phyloP scores from a whole-genome alignment of 208 protist genomes.

The Entamoeba moshkovskii region DNA sequence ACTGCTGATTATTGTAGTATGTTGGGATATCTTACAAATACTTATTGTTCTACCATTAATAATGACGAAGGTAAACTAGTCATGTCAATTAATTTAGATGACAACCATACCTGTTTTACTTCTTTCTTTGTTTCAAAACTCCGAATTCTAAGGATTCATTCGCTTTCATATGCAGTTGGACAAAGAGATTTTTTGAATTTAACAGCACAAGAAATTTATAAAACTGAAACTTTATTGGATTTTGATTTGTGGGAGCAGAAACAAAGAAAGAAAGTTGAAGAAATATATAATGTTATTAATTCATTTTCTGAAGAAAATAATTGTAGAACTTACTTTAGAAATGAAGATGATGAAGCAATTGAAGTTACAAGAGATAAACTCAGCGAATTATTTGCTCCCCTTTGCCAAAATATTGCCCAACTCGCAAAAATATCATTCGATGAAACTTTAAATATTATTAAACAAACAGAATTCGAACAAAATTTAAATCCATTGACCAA shows the following conservation, averaged over 20 bases:
- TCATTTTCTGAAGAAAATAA: neutral
- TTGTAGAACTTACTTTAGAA: neutral
- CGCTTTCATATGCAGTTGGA: neutral
- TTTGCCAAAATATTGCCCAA: neutral
- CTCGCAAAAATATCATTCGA: neutral
- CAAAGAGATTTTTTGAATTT: neutral
- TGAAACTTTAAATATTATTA: neutral
- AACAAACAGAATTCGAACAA: no score
- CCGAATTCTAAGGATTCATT: neutral
- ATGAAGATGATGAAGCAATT: neutral
- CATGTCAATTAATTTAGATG: neutral
- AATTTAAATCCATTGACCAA: no score
- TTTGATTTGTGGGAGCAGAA: neutral
- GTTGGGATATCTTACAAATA: neutral
- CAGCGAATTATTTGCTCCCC: neutral
- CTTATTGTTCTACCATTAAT: neutral
- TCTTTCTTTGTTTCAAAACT: neutral
- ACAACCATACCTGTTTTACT: neutral
- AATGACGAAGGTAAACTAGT: neutral
- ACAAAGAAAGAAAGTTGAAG: neutral
- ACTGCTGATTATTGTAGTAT: neutral
- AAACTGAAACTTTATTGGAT: neutral
- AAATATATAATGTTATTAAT: neutral
- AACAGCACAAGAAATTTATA: neutral
- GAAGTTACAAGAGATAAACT: neutral